A percentile compares a stretch with the other conserved stretches of the same genome.
Conservation (phyloP, 2,329 filamentous ascomycete species). For the Metarhizium rileyi region DNA sequence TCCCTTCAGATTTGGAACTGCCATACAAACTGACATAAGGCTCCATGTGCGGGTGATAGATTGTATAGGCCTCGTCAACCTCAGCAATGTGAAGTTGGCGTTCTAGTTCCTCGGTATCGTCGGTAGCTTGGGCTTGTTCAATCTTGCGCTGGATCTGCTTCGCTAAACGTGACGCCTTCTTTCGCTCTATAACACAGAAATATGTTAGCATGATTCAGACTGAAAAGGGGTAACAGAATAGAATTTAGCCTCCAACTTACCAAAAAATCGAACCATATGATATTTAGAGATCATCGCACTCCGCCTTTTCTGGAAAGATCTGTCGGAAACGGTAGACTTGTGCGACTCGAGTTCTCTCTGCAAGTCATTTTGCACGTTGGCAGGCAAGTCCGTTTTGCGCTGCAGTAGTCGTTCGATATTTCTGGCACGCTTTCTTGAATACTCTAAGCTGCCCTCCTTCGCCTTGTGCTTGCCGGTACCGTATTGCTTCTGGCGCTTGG, state of each 20-base stretch:
- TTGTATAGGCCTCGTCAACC: slow-evolving; percentile 67
- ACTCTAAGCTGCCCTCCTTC: slow-evolving; percentile 42
- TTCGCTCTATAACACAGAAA: slow-evolving; percentile 44
- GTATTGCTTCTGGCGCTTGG: slow-evolving; percentile 26
- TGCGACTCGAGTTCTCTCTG: slow-evolving; percentile 63
- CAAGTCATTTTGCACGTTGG: slow-evolving; percentile 56
- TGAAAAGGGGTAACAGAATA: background rate
- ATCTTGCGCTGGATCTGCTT: slow-evolving; percentile 56
- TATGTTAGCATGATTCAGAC: slow-evolving; percentile 6
- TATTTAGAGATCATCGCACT: slow-evolving; percentile 67
- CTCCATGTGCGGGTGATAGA: slow-evolving; percentile 61
- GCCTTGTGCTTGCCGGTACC: slow-evolving; percentile 29
- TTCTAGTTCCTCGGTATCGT: slow-evolving; percentile 42
- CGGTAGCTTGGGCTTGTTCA: slow-evolving; percentile 36
- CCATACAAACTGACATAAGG: slow-evolving; percentile 58
- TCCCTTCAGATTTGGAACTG: slow-evolving; percentile 19
- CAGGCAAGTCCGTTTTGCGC: slow-evolving; percentile 52
- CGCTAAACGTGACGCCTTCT: slow-evolving; percentile 58
- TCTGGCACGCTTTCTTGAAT: slow-evolving; percentile 62
- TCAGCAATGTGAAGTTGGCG: slow-evolving; percentile 56
- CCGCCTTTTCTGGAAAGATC: slow-evolving; percentile 50
- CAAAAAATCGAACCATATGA: slow-evolving; percentile 79
- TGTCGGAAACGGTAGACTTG: slow-evolving; percentile 51
- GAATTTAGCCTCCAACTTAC: slow-evolving; percentile 28
- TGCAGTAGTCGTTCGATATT: slow-evolving; percentile 58